Base-by-base conservation (phyloP, 768 basidiomycete genomes). In the Daedalea quercina region DNA sequence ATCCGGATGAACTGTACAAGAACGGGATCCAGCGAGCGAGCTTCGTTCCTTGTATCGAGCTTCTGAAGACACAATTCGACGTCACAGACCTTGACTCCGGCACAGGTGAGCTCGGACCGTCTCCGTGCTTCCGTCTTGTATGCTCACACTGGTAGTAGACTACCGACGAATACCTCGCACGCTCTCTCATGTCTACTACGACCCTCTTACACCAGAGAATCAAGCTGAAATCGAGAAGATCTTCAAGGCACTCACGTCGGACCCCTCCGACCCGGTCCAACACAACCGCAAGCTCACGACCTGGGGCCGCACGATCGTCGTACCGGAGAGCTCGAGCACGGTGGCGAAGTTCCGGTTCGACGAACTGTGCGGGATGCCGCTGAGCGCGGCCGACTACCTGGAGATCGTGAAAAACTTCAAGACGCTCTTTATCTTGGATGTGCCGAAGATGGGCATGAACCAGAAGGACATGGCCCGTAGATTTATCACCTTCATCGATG, bases 401-500 rank as follows among this genome's bases (percentile, higher is more conserved):
- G 93, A 97, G 71, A 80, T 99, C 52, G 95, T 94, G 3, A 83
- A 83, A 62, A 82, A 75, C 26, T 99, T 96, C 65, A 77, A 79
- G 25, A 95, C 93, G 13, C 74, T 99, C 15, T 98, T 99, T 64
- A 72, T 99, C 31, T 72, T 84, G 41, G 85, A 91, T 62, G 82
- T 98, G 26, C 90, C 88, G 44, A 89, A 90, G 74, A 85, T 99
- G 85, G 88, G 83, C 1, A 66, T 97, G 57, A 77, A 81, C 50
- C 78, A 83, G 65, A 94, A 96, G 70, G 96, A 99, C 65, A 77
- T 90, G 89, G 94, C 94, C 19, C 77, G 96, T 60, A 74, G 96
- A 56, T 98, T 99, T 66, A 99, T 99, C 64, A 94, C 94, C 0
- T 97, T 98, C 66, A 86, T 99, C 60, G 96, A 99, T 73, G 88